Percentiles rank a stretch among this genome's conserved stretches.
Conservation (phyloP, 352 stramenopile genomes). For the Aphanomyces cochlioides region DNA sequence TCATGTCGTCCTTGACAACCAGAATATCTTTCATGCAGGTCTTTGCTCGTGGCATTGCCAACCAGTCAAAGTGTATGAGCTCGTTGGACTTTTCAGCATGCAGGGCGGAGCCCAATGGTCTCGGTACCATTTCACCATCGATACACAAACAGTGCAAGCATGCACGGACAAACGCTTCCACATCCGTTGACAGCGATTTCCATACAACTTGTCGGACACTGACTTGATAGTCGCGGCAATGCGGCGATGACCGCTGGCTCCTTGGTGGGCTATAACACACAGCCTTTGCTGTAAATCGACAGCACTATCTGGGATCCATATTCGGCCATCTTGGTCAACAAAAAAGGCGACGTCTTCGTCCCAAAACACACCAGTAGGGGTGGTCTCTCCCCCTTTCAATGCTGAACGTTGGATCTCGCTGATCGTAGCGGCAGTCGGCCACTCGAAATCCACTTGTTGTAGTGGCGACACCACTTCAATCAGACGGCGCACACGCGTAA, state of each 20-base stretch:
- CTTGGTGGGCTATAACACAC: neutral
- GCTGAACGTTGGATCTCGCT: too few relatives aligned
- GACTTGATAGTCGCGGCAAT: neutral
- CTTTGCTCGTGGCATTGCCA: slow-evolving; percentile 28
- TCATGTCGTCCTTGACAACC: slow-evolving; percentile 31
- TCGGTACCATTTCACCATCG: slow-evolving; percentile 17
- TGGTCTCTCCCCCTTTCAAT: too few relatives aligned
- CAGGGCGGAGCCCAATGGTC: slow-evolving; percentile 33
- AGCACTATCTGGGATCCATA: neutral
- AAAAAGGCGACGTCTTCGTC: too few relatives aligned
- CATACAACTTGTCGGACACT: neutral
- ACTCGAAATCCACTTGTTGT: too few relatives aligned
- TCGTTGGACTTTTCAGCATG: slow-evolving; percentile 39
- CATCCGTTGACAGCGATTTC: neutral
- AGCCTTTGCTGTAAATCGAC: too few relatives aligned
- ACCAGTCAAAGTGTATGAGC: slow-evolving; percentile 41
- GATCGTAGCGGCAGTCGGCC: too few relatives aligned
- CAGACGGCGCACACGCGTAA: too few relatives aligned
- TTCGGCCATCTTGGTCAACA: neutral
- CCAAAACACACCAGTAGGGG: too few relatives aligned
- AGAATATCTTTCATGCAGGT: slow-evolving; percentile 33
- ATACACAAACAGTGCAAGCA: slow-evolving; percentile 27
- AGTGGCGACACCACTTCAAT: too few relatives aligned
- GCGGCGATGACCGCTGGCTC: neutral
- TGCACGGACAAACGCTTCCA: too few relatives aligned